Conservation (phyloP, 2,329 filamentous ascomycete species). For the Ophiostoma himal-ulmi region DNA sequence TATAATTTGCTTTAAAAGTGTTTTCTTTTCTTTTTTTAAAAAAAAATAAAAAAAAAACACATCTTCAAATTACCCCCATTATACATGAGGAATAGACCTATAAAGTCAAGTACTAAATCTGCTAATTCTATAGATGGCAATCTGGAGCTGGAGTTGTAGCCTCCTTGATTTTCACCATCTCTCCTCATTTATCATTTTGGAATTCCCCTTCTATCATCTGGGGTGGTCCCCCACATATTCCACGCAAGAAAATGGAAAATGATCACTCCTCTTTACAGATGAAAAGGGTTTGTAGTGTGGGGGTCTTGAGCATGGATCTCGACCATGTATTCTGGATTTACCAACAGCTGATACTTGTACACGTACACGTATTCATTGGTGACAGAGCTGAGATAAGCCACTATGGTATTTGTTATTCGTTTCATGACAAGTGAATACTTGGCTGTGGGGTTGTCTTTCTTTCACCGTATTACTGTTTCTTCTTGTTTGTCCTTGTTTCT, state of each 20-base stretch:
- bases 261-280: background rate
- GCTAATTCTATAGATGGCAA: background rate
- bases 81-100: too few species aligned
- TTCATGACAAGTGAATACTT: background rate
- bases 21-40: too few species aligned
- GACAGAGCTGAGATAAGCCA: background rate
- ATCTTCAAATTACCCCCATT: too few species aligned
- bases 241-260: background rate
- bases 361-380: background rate
- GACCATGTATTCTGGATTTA: background rate
- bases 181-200: background rate
- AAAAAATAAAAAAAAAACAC: too few species aligned
- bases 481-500: background rate
- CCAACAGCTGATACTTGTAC: background rate
- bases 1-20: too few species aligned
- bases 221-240: constrained; percentile 6
- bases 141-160: background rate
- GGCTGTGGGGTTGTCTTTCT: background rate
- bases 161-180: background rate
- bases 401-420: background rate
- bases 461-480: background rate
- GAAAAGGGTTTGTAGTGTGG: background rate
- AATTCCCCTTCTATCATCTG: background rate
- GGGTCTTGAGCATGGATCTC: background rate
- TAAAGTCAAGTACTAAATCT: too few species aligned